Base-by-base conservation (phyloP, 305 asterid genomes). In the Striga hermonthica region DNA sequence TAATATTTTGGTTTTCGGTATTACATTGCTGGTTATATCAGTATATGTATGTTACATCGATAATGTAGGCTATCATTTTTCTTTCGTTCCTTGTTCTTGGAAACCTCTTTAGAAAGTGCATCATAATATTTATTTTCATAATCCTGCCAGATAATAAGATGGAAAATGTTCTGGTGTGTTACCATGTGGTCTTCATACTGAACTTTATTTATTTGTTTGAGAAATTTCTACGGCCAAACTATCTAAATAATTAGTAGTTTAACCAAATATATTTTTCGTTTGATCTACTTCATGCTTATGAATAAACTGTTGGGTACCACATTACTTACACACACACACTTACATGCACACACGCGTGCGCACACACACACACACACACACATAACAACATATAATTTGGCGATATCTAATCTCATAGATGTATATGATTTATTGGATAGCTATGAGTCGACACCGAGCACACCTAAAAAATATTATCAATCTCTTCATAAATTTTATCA, bases 261-360 rank as follows among this genome's bases (percentile, higher is more conserved):
- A 22, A 22, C 31, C 1, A 22, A 22, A 22, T 41, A 41, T 41
- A 8, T 39, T 14, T 55, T 60, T 22, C 36, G 16, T 61, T 44
- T 43, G 10, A 48, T 60, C 28, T 61, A 56, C 9, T 62, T 52
- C 11, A 40, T 49, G 36, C 63, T 66, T 54, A 38, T 48, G 10
- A 22, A n/a, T 47, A 12, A 45, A 11, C 16, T 47, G 4, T 47
- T 47, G 5, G 15, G 16, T n/a, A 47, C 13, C 53, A n/a, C 53
- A 47, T 47, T 47, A 47, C 53, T 10, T 2, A 10, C 5, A 45
- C 13, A 10, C n/a, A 45, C 12, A 45, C n/a, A n/a, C n/a, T n/a
- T n/a, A n/a, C n/a, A n/a, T n/a, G n/a, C n/a, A n/a, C n/a, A n/a
- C n/a, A n/a, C n/a, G n/a, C n/a, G n/a, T n/a, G n/a, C n/a, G n/a